Evolutionary conservation across 768 basidiomycete genomes (phyloP).

Genomic region (Agrocybe pediades): DNA sequence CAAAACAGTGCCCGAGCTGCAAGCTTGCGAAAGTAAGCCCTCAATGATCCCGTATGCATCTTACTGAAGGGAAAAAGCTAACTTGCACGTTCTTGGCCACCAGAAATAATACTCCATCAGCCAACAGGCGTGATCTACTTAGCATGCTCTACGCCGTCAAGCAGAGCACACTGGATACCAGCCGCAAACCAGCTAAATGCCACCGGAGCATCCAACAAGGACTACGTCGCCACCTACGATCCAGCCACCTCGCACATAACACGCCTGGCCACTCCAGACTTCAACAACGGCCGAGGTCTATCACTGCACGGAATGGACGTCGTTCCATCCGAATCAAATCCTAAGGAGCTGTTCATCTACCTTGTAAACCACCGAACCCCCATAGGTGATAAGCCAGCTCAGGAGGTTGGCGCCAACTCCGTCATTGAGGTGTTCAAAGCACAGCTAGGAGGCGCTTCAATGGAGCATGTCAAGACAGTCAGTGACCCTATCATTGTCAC

Average conservation of each 20-base stretch:
- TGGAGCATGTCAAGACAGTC: slow-evolving; percentile 63
- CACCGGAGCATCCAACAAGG: slow-evolving; percentile 38
- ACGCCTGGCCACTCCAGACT: slow-evolving; percentile 43
- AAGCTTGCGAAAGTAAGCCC: slow-evolving; percentile 69
- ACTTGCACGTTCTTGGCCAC: not conserved
- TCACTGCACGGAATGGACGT: slow-evolving; percentile 71
- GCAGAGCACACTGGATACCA: slow-evolving; percentile 56
- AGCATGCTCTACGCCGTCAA: slow-evolving; percentile 56
- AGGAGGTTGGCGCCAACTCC: slow-evolving; percentile 64
- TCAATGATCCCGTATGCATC: not conserved
- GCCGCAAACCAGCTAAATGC: slow-evolving; percentile 33
- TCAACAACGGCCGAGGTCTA: slow-evolving; percentile 41
- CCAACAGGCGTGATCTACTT: slow-evolving; percentile 59
- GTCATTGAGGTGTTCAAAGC: slow-evolving; percentile 71
- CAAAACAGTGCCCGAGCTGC: slow-evolving; percentile 44
- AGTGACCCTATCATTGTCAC: slow-evolving; percentile 55
- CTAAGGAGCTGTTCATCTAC: slow-evolving; percentile 61
- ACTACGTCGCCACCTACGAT: slow-evolving; percentile 63
- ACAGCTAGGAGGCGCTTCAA: slow-evolving; percentile 36
- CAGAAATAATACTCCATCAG: slow-evolving; percentile 61
- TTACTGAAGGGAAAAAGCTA: not conserved
- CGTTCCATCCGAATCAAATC: slow-evolving; percentile 49
- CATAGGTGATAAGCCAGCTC: slow-evolving; percentile 31
- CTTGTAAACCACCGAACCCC: slow-evolving; percentile 74
- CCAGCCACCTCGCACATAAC: slow-evolving; percentile 44